A percentile compares a stretch with the other conserved stretches of the same genome.
These are phyloP conservation scores for Metschnikowia vanudenii DNA, from an alignment of 805 yeast genomes.

Conservation along the genomic window DNA sequence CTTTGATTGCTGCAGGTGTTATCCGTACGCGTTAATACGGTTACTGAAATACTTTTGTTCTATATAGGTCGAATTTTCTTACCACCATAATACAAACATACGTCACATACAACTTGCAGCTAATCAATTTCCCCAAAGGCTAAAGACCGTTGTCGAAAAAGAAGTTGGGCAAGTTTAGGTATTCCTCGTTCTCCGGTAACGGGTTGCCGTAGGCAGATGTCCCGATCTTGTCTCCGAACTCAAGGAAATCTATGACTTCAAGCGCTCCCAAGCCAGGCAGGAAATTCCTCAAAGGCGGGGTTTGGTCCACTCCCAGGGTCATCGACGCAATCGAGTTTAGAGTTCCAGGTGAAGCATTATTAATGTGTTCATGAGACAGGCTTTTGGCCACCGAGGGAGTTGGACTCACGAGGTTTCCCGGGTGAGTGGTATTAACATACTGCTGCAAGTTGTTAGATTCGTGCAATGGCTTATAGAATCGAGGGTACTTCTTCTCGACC, in stretches of 20 bases:
- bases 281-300: background rate
- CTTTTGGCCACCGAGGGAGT: background rate
- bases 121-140: background rate
- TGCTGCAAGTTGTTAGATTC: background rate
- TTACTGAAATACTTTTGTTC: background rate
- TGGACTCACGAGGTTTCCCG: background rate
- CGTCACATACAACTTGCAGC: background rate
- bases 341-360: background rate
- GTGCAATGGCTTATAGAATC: slow-evolving; percentile 11
- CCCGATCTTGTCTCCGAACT: slow-evolving; percentile 6
- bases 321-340: background rate
- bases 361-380: background rate
- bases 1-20: slow-evolving; percentile 93
- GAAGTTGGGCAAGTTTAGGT: slow-evolving; percentile 32
- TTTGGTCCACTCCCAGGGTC: background rate
- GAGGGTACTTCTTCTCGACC: slow-evolving; percentile 21
- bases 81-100: background rate
- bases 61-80: background rate
- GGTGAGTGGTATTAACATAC: slow-evolving; percentile 3
- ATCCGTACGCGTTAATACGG: slow-evolving; percentile 73
- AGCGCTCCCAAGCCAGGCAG: slow-evolving; percentile 7
- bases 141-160: slow-evolving; percentile 35
- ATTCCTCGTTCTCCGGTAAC: slow-evolving; percentile 6
- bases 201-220: background rate
- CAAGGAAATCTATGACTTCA: slow-evolving; percentile 9